These are phyloP conservation scores for Yamadazyma insecticola DNA, from an alignment of 805 yeast species.

Conservation along the genomic window DNA sequence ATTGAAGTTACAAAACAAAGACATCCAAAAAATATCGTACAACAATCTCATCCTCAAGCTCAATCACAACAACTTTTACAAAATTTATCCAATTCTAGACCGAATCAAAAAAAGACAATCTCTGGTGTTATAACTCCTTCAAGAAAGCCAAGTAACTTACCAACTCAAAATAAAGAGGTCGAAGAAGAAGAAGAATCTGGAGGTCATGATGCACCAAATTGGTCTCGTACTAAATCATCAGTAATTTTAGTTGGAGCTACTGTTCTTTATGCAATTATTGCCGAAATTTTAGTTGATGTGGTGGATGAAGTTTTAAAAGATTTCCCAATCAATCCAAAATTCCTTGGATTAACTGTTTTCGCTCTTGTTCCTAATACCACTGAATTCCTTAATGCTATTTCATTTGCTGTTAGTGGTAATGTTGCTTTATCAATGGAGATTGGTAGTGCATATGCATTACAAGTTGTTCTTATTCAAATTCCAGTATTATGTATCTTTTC, in stretches of 20 bases:
- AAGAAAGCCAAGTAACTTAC: background rate
- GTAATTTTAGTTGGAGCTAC: conserved; percentile 82
- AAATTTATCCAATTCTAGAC: background rate
- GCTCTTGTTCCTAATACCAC: conserved; percentile 97
- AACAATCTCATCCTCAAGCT: background rate
- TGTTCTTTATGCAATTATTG: conserved; percentile 82
- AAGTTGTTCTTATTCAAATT: conserved; percentile 88
- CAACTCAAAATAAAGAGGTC: too few relatives aligned
- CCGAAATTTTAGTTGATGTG: conserved; percentile 88
- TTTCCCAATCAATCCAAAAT: conserved; percentile 84
- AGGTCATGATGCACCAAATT: conserved; percentile 95
- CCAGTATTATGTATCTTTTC: conserved; percentile 86
- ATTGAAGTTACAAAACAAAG: conserved; percentile 15
- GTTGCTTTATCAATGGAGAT: conserved; percentile 97
- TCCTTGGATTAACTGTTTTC: conserved; percentile 88
- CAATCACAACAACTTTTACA: background rate
- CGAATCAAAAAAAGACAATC: conserved; percentile 1
- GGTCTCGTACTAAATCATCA: conserved; percentile 85
- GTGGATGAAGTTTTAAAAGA: conserved; percentile 80
- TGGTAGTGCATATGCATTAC: conserved; percentile 95
- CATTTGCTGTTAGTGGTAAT: conserved; percentile 93
- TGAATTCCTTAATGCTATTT: conserved; percentile 93
- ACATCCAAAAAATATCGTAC: conserved; percentile 5
- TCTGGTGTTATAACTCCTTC: background rate
- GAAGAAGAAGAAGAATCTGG: conserved; percentile 38